phyloP scores from a whole-genome alignment of 768 basidiomycete genomes.

The Epithele typhae region DNA sequence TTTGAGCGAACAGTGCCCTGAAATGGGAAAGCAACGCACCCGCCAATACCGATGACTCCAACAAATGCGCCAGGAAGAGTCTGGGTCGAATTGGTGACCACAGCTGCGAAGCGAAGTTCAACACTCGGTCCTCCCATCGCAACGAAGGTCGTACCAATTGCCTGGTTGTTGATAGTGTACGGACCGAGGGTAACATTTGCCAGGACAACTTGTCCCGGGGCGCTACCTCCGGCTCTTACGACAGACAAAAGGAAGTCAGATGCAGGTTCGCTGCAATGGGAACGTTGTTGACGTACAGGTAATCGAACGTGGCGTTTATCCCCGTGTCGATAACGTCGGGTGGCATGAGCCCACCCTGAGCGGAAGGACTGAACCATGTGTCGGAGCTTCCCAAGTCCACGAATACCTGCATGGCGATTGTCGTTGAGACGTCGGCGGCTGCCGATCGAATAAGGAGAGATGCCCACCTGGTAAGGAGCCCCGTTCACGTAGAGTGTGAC shows the following conservation, averaged over 20 bases:
- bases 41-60: not conserved
- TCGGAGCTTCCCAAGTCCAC: constrained; percentile 5
- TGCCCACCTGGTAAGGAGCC: not conserved
- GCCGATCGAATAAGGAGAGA: no score
- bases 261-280: no score
- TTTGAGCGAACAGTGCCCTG: not conserved
- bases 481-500: not conserved
- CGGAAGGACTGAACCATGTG: constrained; percentile 1
- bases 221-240: not conserved
- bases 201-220: not conserved
- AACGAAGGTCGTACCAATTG: not conserved
- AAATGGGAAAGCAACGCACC: not conserved
- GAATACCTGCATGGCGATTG: not conserved
- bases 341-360: not conserved
- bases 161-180: constrained; percentile 1
- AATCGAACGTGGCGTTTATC: not conserved
- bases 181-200: constrained; percentile 1
- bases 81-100: no score
- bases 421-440: not conserved
- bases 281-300: not conserved
- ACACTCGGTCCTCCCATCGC: not conserved
- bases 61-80: not conserved
- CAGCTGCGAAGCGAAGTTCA: not conserved
- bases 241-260: not conserved
- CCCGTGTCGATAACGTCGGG: not conserved